Conservation (phyloP, 495 filamentous ascomycete genomes). For the Bacidia rubella region DNA sequence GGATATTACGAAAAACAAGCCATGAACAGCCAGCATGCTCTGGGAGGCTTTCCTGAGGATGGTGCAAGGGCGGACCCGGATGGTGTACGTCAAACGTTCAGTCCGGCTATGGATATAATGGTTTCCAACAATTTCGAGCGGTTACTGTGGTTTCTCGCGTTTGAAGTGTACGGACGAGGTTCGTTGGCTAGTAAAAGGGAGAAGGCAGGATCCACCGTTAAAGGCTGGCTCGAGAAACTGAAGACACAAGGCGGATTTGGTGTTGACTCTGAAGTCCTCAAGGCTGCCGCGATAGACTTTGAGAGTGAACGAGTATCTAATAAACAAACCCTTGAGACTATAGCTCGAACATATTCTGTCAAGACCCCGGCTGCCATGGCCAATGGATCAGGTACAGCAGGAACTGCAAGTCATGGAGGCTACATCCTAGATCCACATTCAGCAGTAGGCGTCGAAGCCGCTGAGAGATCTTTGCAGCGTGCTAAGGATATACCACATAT, state of each 20-base stretch:
- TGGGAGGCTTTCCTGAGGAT: constrained; percentile 42
- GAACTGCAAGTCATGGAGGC: constrained; percentile 24
- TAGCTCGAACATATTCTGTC: constrained; percentile 45
- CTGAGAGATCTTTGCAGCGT: constrained; percentile 33
- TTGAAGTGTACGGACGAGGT: constrained; percentile 35
- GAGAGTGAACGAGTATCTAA: constrained; percentile 75
- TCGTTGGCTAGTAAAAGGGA: constrained; percentile 26
- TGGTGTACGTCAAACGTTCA: constrained; percentile 73
- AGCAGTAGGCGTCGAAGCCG: constrained; percentile 66
- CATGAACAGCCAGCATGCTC: constrained; percentile 35
- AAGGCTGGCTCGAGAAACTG: constrained; percentile 56
- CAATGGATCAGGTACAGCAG: constrained; percentile 6
- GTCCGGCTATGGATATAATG: constrained; percentile 92
- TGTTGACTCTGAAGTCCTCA: constrained; percentile 53
- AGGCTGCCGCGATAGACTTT: constrained; percentile 52
- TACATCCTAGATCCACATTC: constrained; percentile 91
- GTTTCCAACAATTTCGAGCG: constrained; percentile 93
- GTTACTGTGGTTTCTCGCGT: constrained; percentile 79
- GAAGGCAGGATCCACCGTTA: constrained; percentile 50
- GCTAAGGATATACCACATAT: constrained; percentile 44
- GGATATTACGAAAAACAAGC: constrained; percentile 65
- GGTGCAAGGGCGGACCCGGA: constrained; percentile 52
- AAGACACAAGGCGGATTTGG: constrained; percentile 71
- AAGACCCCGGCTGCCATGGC: constrained; percentile 23
- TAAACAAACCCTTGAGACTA: constrained; percentile 59